Evolutionary conservation across 2,329 filamentous ascomycete species (phyloP).

Genomic region (Aschersonia sp.): DNA sequence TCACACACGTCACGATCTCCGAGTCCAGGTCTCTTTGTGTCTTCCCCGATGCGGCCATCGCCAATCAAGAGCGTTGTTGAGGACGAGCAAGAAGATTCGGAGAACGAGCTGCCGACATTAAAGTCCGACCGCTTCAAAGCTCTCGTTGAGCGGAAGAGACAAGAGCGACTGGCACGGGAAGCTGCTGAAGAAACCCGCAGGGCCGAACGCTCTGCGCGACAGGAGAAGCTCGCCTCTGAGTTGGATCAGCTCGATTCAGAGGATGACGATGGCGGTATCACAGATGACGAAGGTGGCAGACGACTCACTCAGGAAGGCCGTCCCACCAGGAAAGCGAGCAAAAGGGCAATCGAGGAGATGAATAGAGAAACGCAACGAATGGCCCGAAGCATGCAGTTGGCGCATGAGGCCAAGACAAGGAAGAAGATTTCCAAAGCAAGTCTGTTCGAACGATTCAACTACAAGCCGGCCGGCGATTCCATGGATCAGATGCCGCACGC

Average conservation of each 20-base stretch:
- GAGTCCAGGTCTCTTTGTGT: constrained; percentile 39
- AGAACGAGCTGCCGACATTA: constrained; percentile 30
- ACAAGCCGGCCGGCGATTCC: constrained; percentile 30
- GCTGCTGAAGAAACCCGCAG: constrained; percentile 37
- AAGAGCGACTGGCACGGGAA: constrained; percentile 55
- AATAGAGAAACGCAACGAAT: constrained; percentile 86
- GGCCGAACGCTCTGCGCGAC: constrained; percentile 24
- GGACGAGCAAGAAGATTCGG: constrained; percentile 26
- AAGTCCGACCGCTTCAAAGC: constrained; percentile 52
- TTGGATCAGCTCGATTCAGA: constrained; percentile 19
- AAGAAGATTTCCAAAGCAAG: constrained; percentile 80
- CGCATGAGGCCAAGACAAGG: constrained; percentile 77
- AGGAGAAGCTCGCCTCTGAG: constrained; percentile 19
- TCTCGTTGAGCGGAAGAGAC: constrained; percentile 58
- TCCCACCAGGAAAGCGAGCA: constrained; percentile 74
- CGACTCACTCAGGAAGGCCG: constrained; percentile 55
- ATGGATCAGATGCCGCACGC: constrained; percentile 4
- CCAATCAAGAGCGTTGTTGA: constrained; percentile 14
- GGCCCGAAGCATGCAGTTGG: constrained; percentile 76
- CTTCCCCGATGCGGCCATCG: constrained; percentile 28
- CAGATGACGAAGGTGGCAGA: constrained; percentile 47
- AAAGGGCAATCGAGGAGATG: constrained; percentile 91
- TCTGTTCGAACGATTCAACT: constrained; percentile 75
- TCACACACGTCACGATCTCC: constrained; percentile 10
- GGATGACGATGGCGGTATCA: constrained; percentile 35